Evolutionary conservation across 2,329 filamentous ascomycete genomes (phyloP).

Genomic region (Paraphaeosphaeria sporulosa): DNA sequence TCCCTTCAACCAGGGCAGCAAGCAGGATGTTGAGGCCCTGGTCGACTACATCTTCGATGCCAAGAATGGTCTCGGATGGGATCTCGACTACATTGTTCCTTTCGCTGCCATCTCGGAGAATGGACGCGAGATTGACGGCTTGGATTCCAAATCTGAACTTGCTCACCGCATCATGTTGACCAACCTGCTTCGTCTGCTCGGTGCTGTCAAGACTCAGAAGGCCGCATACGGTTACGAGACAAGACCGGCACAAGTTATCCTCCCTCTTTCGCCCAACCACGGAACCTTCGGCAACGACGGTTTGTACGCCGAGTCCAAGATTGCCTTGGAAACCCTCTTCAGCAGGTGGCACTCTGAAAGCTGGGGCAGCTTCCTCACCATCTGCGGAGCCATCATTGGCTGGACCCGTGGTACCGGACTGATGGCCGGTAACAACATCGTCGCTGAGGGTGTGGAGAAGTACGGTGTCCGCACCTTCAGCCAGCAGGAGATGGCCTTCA

Average conservation of each 20-base stretch:
- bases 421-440: constrained; percentile 97
- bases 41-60: constrained; percentile 95
- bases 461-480: constrained; percentile 98
- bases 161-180: constrained; percentile 99
- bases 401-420: constrained; percentile 99
- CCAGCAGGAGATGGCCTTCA: constrained; percentile 99
- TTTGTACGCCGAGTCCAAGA: constrained; percentile 97
- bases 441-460: constrained; percentile 94
- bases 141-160: constrained; percentile 97
- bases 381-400: constrained; percentile 97
- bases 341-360: constrained; percentile 98
- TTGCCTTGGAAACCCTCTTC: constrained; percentile 95
- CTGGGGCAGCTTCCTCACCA: constrained; percentile 97
- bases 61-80: constrained; percentile 97
- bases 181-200: constrained; percentile 90
- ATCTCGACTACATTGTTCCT: constrained; percentile 93
- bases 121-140: constrained; percentile 93
- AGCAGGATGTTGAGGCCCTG: constrained; percentile 94
- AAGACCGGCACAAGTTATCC: constrained; percentile 92
- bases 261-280: constrained; percentile 96
- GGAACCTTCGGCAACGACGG: constrained; percentile 98
- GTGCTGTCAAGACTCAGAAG: constrained; percentile 91
- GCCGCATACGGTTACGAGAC: constrained; percentile 88
- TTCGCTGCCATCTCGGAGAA: constrained; percentile 99
- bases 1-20: constrained; percentile 98